These are phyloP conservation scores for Fusarium foetens DNA, from an alignment of 2,329 filamentous ascomycete species.

Conservation along the genomic window DNA sequence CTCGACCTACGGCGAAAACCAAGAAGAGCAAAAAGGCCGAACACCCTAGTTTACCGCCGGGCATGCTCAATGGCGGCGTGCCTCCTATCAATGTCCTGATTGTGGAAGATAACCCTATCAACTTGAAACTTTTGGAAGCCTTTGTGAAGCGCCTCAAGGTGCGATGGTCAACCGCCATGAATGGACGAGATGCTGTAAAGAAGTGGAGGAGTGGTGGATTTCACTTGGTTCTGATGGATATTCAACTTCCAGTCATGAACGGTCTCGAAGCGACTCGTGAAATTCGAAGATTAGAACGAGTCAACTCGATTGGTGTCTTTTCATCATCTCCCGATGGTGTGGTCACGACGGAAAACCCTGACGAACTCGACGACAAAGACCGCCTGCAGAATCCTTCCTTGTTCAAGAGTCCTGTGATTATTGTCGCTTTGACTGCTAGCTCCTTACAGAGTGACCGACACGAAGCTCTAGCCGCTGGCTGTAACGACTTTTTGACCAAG, in stretches of 20 bases:
- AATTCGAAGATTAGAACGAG: conserved; percentile 86
- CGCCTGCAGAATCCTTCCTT: conserved; percentile 73
- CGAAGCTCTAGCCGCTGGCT: conserved; percentile 92
- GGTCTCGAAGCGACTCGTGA: conserved; percentile 95
- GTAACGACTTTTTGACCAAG: conserved; percentile 98
- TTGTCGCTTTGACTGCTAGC: conserved; percentile 94
- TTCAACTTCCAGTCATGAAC: conserved; percentile 96
- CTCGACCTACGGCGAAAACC: conserved; percentile 55
- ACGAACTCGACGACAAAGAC: conserved; percentile 70
- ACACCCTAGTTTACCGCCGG: conserved; percentile 63
- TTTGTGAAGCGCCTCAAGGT: conserved; percentile 97
- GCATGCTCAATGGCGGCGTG: conserved; percentile 81
- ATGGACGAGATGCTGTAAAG: conserved; percentile 89
- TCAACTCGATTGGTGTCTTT: conserved; percentile 94
- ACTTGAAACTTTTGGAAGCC: conserved; percentile 89
- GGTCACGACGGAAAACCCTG: conserved; percentile 57
- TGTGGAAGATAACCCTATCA: conserved; percentile 99
- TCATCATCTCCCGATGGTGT: conserved; percentile 68
- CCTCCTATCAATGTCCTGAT: conserved; percentile 98
- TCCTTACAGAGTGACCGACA: conserved; percentile 95
- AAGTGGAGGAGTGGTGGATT: conserved; percentile 96
- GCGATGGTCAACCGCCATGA: conserved; percentile 96
- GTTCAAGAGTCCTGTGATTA: conserved; percentile 98
- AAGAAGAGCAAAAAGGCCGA: conserved; percentile 67
- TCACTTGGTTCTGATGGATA: conserved; percentile 98